Percentiles rank a stretch among this genome's conserved stretches.
phyloP scores from a whole-genome alignment of 225 moss, liverwort and hornwort genomes.

The Sphagnum contortum region DNA sequence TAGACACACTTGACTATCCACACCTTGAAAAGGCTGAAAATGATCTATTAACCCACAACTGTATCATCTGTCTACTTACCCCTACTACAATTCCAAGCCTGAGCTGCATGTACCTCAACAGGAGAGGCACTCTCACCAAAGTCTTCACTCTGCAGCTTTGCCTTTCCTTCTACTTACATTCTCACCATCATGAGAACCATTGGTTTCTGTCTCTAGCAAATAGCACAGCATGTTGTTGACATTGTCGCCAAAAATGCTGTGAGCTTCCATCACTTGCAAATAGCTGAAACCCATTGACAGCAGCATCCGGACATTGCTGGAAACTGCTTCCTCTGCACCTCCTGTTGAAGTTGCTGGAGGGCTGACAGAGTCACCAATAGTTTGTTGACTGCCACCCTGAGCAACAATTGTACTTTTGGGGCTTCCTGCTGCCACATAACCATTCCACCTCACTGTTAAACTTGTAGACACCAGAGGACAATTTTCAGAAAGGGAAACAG shows the following conservation, averaged over 20 bases:
- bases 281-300: conserved; percentile 98
- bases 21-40: too few relatives aligned
- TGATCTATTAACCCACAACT: too few relatives aligned
- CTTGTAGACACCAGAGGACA: too few relatives aligned
- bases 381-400: conserved; percentile 18
- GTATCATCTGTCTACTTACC: too few relatives aligned
- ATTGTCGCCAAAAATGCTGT: conserved; percentile 85
- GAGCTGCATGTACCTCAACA: neutral
- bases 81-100: too few relatives aligned
- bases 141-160: conserved; percentile 71
- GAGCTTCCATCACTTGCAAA: conserved; percentile 78
- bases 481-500: too few relatives aligned
- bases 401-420: conserved; percentile 29
- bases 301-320: conserved; percentile 75
- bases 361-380: conserved; percentile 8
- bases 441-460: neutral
- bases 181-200: conserved; percentile 59
- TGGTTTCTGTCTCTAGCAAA: conserved; percentile 77
- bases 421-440: conserved; percentile 49
- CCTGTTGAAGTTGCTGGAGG: conserved; percentile 32
- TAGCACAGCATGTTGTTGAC: conserved; percentile 95
- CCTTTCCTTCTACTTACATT: conserved; percentile 78
- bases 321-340: conserved; percentile 36
- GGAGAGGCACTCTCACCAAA: neutral
- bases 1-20: too few relatives aligned